Base-by-base conservation (phyloP, 345 rosid genomes). In the Brassica cretica region DNA sequence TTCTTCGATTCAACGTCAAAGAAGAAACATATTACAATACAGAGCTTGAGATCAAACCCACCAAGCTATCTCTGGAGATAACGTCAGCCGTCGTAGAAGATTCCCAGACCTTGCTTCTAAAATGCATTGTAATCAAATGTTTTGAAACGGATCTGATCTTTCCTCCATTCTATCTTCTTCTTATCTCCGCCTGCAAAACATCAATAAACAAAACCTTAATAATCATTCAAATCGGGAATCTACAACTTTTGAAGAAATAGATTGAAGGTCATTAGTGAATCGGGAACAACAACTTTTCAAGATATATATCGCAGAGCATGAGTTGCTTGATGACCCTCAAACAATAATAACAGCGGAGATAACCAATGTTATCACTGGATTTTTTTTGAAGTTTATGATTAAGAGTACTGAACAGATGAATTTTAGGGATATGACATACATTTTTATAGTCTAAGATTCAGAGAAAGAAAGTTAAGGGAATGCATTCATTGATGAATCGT, bases 1-100 rank as follows among this genome's bases (percentile, higher is more conserved):
- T 91, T 73, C 87, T 93, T 56, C 71, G 91, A 39, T 91, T 84
- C 59, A 90, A 81, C 68, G 82, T 83, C 5, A 81, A 79, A 6
- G 56, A 49, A 2, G 53, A 44, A 3, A 49, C 56, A 49, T 14
- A 49, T 14, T 49, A 49, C 18, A 49, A 49, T 14, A 49, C 74
- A 58, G 77, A 67, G 64, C 56, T 14, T 1, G 82, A 78, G 25
- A 66, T 27, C 15, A 71, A 76, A 44, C 67, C 53, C 0, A 66
- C 39, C 14, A 64, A 79, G 59, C 32, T 68, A 46, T 46, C 55
- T 46, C 16, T 14, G 16, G 58, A 51, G 58, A 51, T 51, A 18
- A 64, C 44, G 55, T 46, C 55, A 46, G 55, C 55, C 55, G 55
- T 46, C 5, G 16, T 46, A 46, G 55, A 46, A 46, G 15, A 46